Percentiles rank a stretch among this genome's conserved stretches.
These are phyloP conservation scores for Mycena albidolilacea DNA, from an alignment of 768 basidiomycete species.

Conservation along the genomic window DNA sequence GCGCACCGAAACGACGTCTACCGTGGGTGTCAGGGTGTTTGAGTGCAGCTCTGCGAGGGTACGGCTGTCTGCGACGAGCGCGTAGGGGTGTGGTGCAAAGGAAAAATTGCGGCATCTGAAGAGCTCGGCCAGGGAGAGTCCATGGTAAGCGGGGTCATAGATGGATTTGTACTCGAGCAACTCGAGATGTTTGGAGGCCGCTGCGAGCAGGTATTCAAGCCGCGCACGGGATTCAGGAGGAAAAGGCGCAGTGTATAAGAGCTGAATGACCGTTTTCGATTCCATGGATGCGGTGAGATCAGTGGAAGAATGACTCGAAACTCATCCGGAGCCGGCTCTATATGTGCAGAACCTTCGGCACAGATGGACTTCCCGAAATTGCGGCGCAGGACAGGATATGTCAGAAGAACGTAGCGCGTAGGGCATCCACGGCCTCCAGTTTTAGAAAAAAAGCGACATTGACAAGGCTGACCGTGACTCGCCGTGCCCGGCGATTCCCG, in stretches of 20 bases:
- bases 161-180: conserved; percentile 21
- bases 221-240: conserved; percentile 17
- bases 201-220: conserved; percentile 24
- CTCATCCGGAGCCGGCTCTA: background rate
- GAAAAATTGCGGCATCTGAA: conserved; percentile 27
- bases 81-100: conserved; percentile 19
- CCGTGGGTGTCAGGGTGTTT: conserved; percentile 17
- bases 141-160: conserved; percentile 26
- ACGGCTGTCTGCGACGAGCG: conserved; percentile 34
- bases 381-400: background rate
- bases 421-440: background rate
- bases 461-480: no score
- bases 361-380: background rate
- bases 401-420: background rate
- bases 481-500: no score
- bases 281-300: conserved; percentile 1
- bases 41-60: conserved; percentile 31
- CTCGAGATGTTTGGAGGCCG: conserved; percentile 7
- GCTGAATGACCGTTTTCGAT: conserved; percentile 26
- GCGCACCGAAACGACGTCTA: conserved; percentile 18
- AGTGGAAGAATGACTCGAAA: background rate
- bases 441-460: background rate
- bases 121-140: conserved; percentile 31
- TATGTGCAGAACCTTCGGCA: background rate
- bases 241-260: conserved; percentile 33